phyloP scores from a whole-genome alignment of 208 protist species.

The Crithidia bombi region DNA sequence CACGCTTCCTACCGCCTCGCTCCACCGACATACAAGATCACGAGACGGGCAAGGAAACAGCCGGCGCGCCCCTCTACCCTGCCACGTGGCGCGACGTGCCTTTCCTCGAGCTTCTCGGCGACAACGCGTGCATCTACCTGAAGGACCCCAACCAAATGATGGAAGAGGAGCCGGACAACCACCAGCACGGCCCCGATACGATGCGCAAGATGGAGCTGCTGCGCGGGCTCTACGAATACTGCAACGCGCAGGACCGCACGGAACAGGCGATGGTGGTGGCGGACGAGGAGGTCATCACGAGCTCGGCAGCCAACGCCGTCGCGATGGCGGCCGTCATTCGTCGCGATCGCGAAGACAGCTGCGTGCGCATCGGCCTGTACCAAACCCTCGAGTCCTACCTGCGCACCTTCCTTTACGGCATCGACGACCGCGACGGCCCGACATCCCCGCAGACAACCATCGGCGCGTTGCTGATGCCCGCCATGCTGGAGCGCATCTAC shows the following conservation, averaged over 20 bases:
- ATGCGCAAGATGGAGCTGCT: slow-evolving; percentile 88
- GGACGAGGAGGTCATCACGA: slow-evolving; percentile 24
- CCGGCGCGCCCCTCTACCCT: slow-evolving; percentile 22
- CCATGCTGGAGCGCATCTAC: slow-evolving; percentile 76
- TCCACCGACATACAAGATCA: not conserved
- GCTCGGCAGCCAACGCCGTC: slow-evolving; percentile 28
- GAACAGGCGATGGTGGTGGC: slow-evolving; percentile 67
- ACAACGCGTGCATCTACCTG: slow-evolving; percentile 43
- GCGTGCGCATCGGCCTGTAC: slow-evolving; percentile 71
- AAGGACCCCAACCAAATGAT: slow-evolving; percentile 29
- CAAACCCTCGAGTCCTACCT: slow-evolving; percentile 72
- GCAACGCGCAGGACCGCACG: slow-evolving; percentile 73
- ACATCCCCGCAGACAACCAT: slow-evolving; percentile 48
- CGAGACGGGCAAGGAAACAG: not conserved
- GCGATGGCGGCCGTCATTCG: slow-evolving; percentile 56
- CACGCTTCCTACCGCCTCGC: slow-evolving; percentile 39
- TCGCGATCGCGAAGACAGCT: slow-evolving; percentile 54
- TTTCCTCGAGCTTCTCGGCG: slow-evolving; percentile 40
- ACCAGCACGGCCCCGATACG: slow-evolving; percentile 73
- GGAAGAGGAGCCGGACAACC: slow-evolving; percentile 57
- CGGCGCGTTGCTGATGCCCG: slow-evolving; percentile 47
- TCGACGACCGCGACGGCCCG: slow-evolving; percentile 20
- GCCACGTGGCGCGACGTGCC: slow-evolving; percentile 28
- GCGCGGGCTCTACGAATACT: slow-evolving; percentile 78
- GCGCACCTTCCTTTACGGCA: slow-evolving; percentile 59